Evolutionary conservation across 139 green algal species (phyloP).

Genomic region (Auxenochlorella pyrenoidosa): DNA sequence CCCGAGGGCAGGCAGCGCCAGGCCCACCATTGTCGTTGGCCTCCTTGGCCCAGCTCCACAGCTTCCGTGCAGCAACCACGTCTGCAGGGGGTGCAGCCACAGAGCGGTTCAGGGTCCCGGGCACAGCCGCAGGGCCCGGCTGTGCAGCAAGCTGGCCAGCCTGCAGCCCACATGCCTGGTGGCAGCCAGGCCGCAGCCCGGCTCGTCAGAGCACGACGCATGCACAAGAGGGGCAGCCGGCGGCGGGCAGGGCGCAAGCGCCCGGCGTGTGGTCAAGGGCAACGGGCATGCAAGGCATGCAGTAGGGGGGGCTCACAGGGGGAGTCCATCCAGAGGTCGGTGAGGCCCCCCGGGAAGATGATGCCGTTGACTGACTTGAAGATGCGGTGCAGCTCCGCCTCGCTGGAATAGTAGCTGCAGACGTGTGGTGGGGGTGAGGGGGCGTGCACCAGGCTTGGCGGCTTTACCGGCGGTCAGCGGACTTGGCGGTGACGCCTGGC

Average conservation of each 20-base stretch:
- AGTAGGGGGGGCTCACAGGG: conserved; percentile 67
- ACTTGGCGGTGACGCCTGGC: too few relatives aligned
- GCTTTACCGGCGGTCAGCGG: too few relatives aligned
- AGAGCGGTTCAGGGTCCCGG: too few relatives aligned
- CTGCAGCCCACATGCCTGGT: too few relatives aligned
- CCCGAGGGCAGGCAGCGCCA: background rate
- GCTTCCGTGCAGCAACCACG: conserved; percentile 82
- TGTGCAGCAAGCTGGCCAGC: background rate
- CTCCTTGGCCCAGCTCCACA: conserved; percentile 81
- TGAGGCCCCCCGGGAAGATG: conserved; percentile 84
- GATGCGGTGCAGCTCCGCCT: conserved; percentile 75
- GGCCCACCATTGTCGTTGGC: conserved; percentile 65
- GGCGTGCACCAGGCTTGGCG: too few relatives aligned
- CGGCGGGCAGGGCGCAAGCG: too few relatives aligned
- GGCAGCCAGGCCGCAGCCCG: too few relatives aligned
- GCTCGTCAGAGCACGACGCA: too few relatives aligned
- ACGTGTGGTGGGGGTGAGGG: background rate
- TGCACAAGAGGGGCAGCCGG: too few relatives aligned
- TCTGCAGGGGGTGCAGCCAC: conserved; percentile 25
- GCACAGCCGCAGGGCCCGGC: too few relatives aligned
- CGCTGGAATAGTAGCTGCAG: conserved; percentile 61
- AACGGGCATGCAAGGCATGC: too few relatives aligned
- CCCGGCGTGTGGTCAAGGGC: too few relatives aligned
- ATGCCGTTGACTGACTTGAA: conserved; percentile 86
- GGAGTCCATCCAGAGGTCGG: conserved; percentile 82